phyloP scores from a whole-genome alignment of 2,329 filamentous ascomycete genomes.

The Acrocalymma vagum region DNA sequence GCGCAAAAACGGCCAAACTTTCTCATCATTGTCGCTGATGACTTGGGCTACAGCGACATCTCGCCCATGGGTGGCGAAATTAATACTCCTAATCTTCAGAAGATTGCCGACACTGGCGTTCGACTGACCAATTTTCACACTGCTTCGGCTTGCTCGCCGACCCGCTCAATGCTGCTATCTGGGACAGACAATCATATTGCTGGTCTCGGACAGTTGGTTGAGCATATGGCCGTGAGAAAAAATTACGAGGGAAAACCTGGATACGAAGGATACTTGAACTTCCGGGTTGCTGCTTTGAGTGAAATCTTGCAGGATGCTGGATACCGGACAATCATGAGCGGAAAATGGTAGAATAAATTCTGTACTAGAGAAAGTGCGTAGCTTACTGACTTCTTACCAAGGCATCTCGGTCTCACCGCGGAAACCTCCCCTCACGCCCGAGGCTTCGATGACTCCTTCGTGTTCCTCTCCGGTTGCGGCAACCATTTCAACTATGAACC shows the following conservation, averaged over 20 bases:
- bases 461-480: slow-evolving; percentile 19
- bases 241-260: slow-evolving; percentile 66
- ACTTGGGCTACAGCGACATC: slow-evolving; percentile 67
- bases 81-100: slow-evolving; percentile 66
- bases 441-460: slow-evolving; percentile 19
- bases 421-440: slow-evolving; percentile 17
- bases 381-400: background rate
- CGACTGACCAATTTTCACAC: slow-evolving; percentile 72
- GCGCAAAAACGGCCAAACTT: slow-evolving; percentile 62
- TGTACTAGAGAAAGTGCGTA: background rate
- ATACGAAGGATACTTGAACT: slow-evolving; percentile 71
- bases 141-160: slow-evolving; percentile 70
- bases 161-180: slow-evolving; percentile 71
- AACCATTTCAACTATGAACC: slow-evolving; percentile 51
- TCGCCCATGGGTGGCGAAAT: slow-evolving; percentile 68
- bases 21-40: slow-evolving; percentile 66
- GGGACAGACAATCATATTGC: slow-evolving; percentile 69
- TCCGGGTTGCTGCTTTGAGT: slow-evolving; percentile 65
- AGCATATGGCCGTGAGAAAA: slow-evolving; percentile 60
- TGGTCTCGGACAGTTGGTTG: slow-evolving; percentile 65
- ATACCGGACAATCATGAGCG: slow-evolving; percentile 19
- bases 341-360: slow-evolving; percentile 12
- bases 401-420: slow-evolving; percentile 14
- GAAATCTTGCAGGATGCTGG: slow-evolving; percentile 62
- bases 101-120: slow-evolving; percentile 58